Base-by-base conservation (phyloP, 345 rosid genomes). In the Jatropha curcas region DNA sequence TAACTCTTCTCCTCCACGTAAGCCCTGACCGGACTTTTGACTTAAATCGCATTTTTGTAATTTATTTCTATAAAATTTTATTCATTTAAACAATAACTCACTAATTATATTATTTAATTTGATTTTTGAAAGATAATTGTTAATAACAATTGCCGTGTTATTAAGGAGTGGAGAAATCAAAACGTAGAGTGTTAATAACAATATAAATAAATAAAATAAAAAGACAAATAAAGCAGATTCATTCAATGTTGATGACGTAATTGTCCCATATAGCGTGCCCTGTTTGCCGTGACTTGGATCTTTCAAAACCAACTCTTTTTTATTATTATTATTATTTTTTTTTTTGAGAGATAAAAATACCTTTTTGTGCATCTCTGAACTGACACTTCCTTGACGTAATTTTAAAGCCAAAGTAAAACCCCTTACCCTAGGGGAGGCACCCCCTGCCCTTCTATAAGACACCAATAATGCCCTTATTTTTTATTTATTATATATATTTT, bases 261-360 rank as follows among this genome's bases (percentile, higher is more conserved):
- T 56, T 53, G 78, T 65, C 37, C 71, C 78, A 30, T 61, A 67
- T 55, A 46, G 27, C 62, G 28, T 65, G 70, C 71, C 56, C 7
- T n/a, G 50, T 33, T 76, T 71, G 76, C 76, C 74, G 76, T 65
- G 74, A 72, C 67, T 78, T 67, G 86, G 86, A 83, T 77, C 86
- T 73, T 70, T 77, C 80, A 80, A 77, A 35, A 46, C 19, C 37
- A 37, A 2, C 59, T 55, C 1, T 31, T 28, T 28, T 17, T 17
- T 30, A n/a, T n/a, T n/a, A n/a, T n/a, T n/a, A n/a, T n/a, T n/a
- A n/a, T n/a, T n/a, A n/a, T 9, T n/a, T 25, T 50, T n/a, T 27
- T 27, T 53, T 27, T 41, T 19, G 43, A 39, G 37, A 37, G 4
- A 37, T 37, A 37, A 37, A 37, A 37, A 37, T 3, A 37, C n/a